A percentile compares a stretch with the other conserved stretches of the same genome.
Evolutionary conservation across 176 grass and related monocot species (phyloP).

Genomic region (Bonia amplexicaulis): DNA sequence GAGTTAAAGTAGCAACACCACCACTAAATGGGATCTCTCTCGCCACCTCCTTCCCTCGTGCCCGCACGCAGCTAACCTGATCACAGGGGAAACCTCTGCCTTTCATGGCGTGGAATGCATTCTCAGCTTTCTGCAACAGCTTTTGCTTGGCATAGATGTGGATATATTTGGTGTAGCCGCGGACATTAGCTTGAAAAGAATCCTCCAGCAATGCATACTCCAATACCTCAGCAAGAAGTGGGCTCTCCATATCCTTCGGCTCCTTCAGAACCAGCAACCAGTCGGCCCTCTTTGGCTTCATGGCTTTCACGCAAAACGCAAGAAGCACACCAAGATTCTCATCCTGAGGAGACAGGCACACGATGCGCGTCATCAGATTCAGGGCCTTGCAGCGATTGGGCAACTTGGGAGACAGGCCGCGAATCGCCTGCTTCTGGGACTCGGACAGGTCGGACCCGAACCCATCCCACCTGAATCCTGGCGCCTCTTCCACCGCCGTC

Average conservation of each 20-base stretch:
- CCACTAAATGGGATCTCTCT: too few species aligned
- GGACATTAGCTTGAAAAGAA: constrained; percentile 72
- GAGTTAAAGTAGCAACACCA: too few species aligned
- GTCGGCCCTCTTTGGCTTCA: constrained; percentile 75
- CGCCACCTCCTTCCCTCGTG: too few species aligned
- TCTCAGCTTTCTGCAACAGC: constrained; percentile 63
- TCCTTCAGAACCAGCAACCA: constrained; percentile 80
- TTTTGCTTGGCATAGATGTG: constrained; percentile 67
- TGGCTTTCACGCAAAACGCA: constrained; percentile 65
- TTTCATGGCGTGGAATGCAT: constrained; percentile 59
- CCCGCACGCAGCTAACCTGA: too few species aligned
- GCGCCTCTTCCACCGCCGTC: constrained; percentile 20
- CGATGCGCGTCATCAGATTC: constrained; percentile 43
- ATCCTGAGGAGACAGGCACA: constrained; percentile 41
- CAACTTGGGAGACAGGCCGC: constrained; percentile 59
- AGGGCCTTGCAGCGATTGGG: constrained; percentile 86
- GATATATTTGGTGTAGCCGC: constrained; percentile 76
- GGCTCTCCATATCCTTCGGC: constrained; percentile 49
- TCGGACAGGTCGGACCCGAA: constrained; percentile 31
- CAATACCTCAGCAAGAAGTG: background rate
- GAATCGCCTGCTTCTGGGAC: constrained; percentile 39
- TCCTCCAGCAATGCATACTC: constrained; percentile 26
- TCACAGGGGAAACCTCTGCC: constrained; percentile 67
- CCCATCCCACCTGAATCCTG: constrained; percentile 48
- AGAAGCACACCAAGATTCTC: constrained; percentile 51